These are phyloP conservation scores for Davidsoniella neocaledoniae DNA, from an alignment of 2,329 filamentous ascomycete species.

Conservation along the genomic window DNA sequence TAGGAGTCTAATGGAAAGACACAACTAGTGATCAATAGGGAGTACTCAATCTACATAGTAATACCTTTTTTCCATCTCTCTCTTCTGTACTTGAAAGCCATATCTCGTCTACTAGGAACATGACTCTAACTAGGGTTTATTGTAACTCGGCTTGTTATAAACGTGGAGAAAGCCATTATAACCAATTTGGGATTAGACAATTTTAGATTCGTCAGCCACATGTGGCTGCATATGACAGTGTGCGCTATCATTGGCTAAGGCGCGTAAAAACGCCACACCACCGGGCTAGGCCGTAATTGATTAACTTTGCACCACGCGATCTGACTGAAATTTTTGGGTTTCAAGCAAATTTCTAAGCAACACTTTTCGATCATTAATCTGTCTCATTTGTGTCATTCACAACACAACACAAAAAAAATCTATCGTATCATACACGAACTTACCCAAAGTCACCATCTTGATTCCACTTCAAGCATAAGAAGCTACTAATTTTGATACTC, in stretches of 20 bases:
- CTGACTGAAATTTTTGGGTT: too few relatives aligned
- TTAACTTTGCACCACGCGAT: too few relatives aligned
- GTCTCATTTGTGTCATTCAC: too few relatives aligned
- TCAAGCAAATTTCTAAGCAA: too few relatives aligned
- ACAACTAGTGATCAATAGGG: background rate
- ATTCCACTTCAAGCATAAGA: background rate
- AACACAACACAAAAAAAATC: too few relatives aligned
- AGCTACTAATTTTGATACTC: background rate
- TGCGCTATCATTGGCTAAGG: background rate
- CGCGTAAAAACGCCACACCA: background rate
- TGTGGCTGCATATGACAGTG: background rate
- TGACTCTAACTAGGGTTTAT: background rate
- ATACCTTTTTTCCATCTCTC: background rate
- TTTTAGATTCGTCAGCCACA: conserved; percentile 2
- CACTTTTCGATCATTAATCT: too few relatives aligned
- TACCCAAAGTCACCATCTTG: background rate
- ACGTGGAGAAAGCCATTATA: background rate
- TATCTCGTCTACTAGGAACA: background rate
- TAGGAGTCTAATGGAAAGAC: conserved; percentile 27
- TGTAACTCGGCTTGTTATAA: background rate
- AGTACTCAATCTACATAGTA: background rate
- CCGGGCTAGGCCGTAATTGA: background rate
- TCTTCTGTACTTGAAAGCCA: background rate
- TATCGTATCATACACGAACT: background rate
- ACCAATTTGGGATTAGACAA: background rate